Base-by-base conservation (phyloP, 2,329 filamentous ascomycete species). In the Cordyceps militaris region DNA sequence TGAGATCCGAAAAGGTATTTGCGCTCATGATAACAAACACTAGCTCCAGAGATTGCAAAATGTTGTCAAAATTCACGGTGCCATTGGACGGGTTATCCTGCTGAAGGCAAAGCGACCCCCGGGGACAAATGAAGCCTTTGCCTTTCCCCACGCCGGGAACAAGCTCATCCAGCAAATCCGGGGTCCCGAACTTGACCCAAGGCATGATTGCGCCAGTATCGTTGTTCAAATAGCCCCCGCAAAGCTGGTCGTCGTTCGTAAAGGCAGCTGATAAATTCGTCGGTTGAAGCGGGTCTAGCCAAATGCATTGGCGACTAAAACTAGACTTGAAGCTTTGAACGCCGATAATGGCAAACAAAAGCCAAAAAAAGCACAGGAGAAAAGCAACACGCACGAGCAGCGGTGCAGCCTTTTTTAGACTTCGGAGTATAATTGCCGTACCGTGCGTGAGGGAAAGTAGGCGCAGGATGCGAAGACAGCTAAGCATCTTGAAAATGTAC, bases 21-120 rank as follows among this genome's bases (percentile, higher is more conserved):
- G 91, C 93, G 66, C 91, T 96, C 90, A 99, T 99, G 68, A 99
- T 87, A 53, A 99, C 91, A 68, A 99, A 99, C 2, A 99, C 92
- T 59, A 97, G 78, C 73, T 99, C 91, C 54, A 97, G 75, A 0
- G 92, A 97, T 62, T 97, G 86, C 30, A 90, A 74, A 42, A 99
- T 95, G 68, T 97, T 93, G 75, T 99, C 94, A 67, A 97, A 99
- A 70, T 87, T 95, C 65, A 97, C 82, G 0, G 94, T 99, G 53
- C 84, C 85, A 65, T 89, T 90, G 70, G 83, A 91, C 0, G 94
- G 94, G 66, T 89, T 96, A 2, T 74, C 67, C 59, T 86, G 84
- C 71, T 96, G 84, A 19, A 97, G 79, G 67, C 94, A 99, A 4
- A 89, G 73, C 1, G 93, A 97, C 7, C 89, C 86, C 55, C 80